Conservation (phyloP, 148 eudicot genomes). For the Nepenthes mirabilis region DNA sequence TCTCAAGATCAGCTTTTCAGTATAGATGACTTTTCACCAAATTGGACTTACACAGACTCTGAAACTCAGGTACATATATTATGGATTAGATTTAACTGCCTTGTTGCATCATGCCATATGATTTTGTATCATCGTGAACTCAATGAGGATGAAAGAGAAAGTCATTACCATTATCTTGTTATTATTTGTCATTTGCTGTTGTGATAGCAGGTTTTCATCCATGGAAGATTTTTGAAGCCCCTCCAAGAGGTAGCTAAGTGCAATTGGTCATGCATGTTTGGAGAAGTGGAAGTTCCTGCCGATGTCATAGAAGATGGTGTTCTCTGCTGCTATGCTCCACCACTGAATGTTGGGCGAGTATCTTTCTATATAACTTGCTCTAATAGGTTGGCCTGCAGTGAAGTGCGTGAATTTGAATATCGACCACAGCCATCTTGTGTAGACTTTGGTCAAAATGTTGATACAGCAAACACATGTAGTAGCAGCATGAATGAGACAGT, state of each 20-base stretch:
- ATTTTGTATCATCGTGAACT: background rate
- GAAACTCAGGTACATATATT: slow-evolving; percentile 30
- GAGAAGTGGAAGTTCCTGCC: slow-evolving; percentile 90
- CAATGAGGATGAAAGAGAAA: background rate
- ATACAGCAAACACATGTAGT: slow-evolving; percentile 20
- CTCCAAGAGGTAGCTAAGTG: slow-evolving; percentile 41
- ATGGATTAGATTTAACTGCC: background rate
- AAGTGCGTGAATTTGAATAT: slow-evolving; percentile 91
- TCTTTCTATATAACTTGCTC: slow-evolving; percentile 89
- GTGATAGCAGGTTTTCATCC: slow-evolving; percentile 50
- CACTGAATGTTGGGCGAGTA: slow-evolving; percentile 64
- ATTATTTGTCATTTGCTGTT: background rate
- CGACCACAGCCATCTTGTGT: background rate
- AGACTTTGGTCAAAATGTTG: slow-evolving; percentile 21
- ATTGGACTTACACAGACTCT: slow-evolving; percentile 31
- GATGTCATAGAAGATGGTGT: slow-evolving; percentile 55
- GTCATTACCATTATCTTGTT: background rate
- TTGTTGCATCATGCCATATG: no score
- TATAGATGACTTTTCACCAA: slow-evolving; percentile 50
- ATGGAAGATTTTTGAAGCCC: slow-evolving; percentile 69
- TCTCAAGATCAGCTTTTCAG: slow-evolving; percentile 65
- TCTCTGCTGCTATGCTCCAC: slow-evolving; percentile 70
- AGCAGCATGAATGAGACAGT: slow-evolving; percentile 24
- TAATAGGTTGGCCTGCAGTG: slow-evolving; percentile 96
- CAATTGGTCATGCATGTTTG: slow-evolving; percentile 95